Base-by-base conservation (phyloP, 805 yeast genomes). In the Barnettozyma salicaria region DNA sequence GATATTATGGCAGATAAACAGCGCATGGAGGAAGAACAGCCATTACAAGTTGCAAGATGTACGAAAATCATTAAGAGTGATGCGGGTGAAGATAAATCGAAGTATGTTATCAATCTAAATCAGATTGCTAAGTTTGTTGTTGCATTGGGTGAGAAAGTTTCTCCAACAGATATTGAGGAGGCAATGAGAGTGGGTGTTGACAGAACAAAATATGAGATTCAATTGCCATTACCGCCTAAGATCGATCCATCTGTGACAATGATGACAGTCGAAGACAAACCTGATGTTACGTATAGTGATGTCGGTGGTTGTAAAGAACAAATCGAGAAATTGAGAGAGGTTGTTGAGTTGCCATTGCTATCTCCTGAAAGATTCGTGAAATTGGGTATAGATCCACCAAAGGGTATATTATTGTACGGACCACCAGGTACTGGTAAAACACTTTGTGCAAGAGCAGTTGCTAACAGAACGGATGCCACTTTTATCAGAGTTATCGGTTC, bases 221-320 rank as follows among this genome's bases (percentile, higher is more conserved):
- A 90, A 70, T 71, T 92, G 54, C 98, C 99, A 21, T 71, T 92
- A 48, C 99, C 99, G 9, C 98, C 99, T 39, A 73, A 95, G 56
- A 92, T 92, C 58, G 99, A 92, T 61, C 97, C 99, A 11, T 76
- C 88, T 27, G 99, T 92, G 37, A 92, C 98, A 6, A 92, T 92
- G 98, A 92, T 92, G 99, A 90, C 97, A 2, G 99, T 92, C 32
- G 99, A 92, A 63, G 99, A 92, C 65, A 92, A 92, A 62, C 99
- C 98, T 11, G 98, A 92, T 64, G 97, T 92, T 26, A 92, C 99
- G 2, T 92, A 92, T 63, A 85, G 94, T 44, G 99, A 92, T 60
- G 89, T 92, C 45, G 99, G 99, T 52, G 99, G 99, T 26, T 87
- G 96, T 61, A 92, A 92, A 68, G 97, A 92, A 45, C 99, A 92